A percentile compares a stretch with the other conserved stretches of the same genome.
phyloP scores from a whole-genome alignment of 2,329 filamentous ascomycete genomes.

The Neonectria hederae region DNA sequence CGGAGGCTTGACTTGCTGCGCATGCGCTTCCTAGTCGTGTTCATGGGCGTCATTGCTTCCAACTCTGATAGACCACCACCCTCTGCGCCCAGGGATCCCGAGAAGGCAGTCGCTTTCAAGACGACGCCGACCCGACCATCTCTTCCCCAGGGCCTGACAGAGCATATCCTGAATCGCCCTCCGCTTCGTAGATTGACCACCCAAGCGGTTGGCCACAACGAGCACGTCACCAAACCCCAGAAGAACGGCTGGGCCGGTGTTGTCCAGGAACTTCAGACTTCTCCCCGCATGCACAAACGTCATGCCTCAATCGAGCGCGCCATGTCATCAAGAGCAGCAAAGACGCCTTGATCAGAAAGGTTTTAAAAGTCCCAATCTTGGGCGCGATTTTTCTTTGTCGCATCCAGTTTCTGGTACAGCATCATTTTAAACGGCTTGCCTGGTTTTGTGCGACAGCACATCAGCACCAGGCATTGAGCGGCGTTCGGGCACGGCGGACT shows the following conservation, averaged over 20 bases:
- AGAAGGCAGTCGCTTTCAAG: constrained; percentile 46
- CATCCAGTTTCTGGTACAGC: constrained; percentile 28
- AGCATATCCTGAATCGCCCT: constrained; percentile 56
- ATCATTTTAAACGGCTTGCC: constrained; percentile 31
- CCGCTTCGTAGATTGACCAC: constrained; percentile 64
- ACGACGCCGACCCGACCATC: constrained; percentile 44
- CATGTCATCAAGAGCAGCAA: constrained; percentile 55
- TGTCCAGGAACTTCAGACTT: constrained; percentile 69
- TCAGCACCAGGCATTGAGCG: constrained; percentile 29
- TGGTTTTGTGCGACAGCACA: constrained; percentile 29
- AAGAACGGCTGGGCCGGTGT: constrained; percentile 70
- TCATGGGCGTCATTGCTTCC: constrained; percentile 66
- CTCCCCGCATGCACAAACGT: constrained; percentile 68
- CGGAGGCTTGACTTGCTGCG: constrained; percentile 68
- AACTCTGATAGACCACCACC: constrained; percentile 48
- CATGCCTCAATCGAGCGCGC: constrained; percentile 70
- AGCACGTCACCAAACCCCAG: constrained; percentile 57
- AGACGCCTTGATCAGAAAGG: constrained; percentile 42
- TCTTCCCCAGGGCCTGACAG: constrained; percentile 54
- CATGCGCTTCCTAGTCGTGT: constrained; percentile 72
- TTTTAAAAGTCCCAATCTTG: constrained; percentile 14
- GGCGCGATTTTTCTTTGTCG: constrained; percentile 32
- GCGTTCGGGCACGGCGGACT: constrained; percentile 35
- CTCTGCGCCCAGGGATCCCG: constrained; percentile 46
- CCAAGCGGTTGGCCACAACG: constrained; percentile 62